Evolutionary conservation across 2,329 filamentous ascomycete species (phyloP).

Genomic region (Periconia sp.): DNA sequence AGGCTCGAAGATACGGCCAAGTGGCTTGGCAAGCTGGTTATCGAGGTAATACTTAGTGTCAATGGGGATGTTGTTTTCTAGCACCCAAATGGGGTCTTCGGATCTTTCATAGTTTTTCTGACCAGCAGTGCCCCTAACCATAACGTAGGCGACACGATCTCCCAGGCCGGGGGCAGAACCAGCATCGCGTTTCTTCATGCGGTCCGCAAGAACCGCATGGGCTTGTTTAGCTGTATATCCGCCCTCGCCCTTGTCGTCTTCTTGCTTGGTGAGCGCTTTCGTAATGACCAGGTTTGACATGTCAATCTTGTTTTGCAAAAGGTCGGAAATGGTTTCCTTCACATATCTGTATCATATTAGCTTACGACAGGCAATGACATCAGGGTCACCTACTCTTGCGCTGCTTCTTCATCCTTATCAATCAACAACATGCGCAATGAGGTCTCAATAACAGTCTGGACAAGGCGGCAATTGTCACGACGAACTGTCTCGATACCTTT

Average conservation of each 20-base stretch:
- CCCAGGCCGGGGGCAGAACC: slow-evolving; percentile 91
- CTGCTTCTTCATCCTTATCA: slow-evolving; percentile 85
- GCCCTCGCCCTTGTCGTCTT: slow-evolving; percentile 41
- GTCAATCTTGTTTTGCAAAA: slow-evolving; percentile 96
- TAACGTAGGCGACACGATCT: slow-evolving; percentile 97
- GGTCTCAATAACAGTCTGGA: slow-evolving; percentile 97
- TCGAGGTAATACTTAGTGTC: slow-evolving; percentile 99
- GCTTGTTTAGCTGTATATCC: slow-evolving; percentile 88
- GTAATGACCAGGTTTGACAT: slow-evolving; percentile 99
- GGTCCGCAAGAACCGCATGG: slow-evolving; percentile 91
- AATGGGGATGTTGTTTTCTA: slow-evolving; percentile 97
- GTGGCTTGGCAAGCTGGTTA: slow-evolving; percentile 94
- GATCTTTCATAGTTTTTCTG: slow-evolving; percentile 97
- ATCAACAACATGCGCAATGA: slow-evolving; percentile 95
- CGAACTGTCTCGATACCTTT: slow-evolving; percentile 99
- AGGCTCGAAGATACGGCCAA: slow-evolving; percentile 95
- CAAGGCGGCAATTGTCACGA: slow-evolving; percentile 92
- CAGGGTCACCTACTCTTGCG: slow-evolving; percentile 77
- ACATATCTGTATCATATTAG: slow-evolving; percentile 71
- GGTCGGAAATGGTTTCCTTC: slow-evolving; percentile 91
- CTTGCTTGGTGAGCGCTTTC: slow-evolving; percentile 84
- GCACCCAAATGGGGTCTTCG: slow-evolving; percentile 94
- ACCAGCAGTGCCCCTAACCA: slow-evolving; percentile 87
- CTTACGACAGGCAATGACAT: slow-evolving; percentile 45
- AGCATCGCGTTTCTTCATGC: slow-evolving; percentile 96